Percentiles rank a stretch among this genome's conserved stretches.
Evolutionary conservation across 1,284 basidiomycete species (phyloP).

Genomic region (Cryptococcus sp.): DNA sequence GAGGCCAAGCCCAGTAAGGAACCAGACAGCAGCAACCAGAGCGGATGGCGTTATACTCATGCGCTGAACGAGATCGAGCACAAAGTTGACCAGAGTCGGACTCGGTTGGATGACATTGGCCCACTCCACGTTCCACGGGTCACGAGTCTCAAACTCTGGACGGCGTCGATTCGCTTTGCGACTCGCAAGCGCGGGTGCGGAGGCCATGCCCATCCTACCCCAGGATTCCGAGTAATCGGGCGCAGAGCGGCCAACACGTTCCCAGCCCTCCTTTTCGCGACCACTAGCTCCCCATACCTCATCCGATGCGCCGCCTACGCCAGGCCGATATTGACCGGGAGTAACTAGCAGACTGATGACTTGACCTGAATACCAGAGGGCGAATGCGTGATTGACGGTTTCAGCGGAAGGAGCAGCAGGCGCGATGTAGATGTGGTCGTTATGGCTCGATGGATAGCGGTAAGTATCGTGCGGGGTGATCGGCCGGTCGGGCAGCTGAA

Average conservation of each 20-base stretch:
- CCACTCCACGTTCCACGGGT: conserved; percentile 29
- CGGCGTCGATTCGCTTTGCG: conserved; percentile 6
- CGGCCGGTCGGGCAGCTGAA: conserved; percentile 16
- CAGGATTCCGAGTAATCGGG: conserved; percentile 22
- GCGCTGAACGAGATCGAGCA: conserved; percentile 41
- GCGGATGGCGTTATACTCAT: conserved; percentile 79
- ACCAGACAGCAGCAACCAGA: conserved; percentile 77
- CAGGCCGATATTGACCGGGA: conserved; percentile 35
- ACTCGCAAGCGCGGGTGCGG: conserved; percentile 9
- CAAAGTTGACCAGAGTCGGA: conserved; percentile 31
- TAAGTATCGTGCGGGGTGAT: conserved; percentile 28
- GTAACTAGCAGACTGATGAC: conserved; percentile 27
- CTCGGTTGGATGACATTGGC: conserved; percentile 14
- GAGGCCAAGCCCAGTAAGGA: conserved; percentile 75
- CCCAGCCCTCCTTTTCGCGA: conserved; percentile 26
- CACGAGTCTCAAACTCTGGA: conserved; percentile 18
- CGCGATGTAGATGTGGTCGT: conserved; percentile 19
- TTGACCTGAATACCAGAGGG: conserved; percentile 34
- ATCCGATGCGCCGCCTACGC: conserved; percentile 27
- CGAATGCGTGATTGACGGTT: conserved; percentile 22
- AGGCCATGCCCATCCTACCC: conserved; percentile 32
- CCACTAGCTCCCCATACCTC: conserved; percentile 29
- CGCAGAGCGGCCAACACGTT: conserved; percentile 21
- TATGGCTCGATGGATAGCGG: conserved; percentile 20
- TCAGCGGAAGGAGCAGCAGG: conserved; percentile 15